Percentiles rank a stretch among this genome's conserved stretches.
phyloP scores from a whole-genome alignment of 2,329 filamentous ascomycete genomes.

The Cladobotryum mycophilum region DNA sequence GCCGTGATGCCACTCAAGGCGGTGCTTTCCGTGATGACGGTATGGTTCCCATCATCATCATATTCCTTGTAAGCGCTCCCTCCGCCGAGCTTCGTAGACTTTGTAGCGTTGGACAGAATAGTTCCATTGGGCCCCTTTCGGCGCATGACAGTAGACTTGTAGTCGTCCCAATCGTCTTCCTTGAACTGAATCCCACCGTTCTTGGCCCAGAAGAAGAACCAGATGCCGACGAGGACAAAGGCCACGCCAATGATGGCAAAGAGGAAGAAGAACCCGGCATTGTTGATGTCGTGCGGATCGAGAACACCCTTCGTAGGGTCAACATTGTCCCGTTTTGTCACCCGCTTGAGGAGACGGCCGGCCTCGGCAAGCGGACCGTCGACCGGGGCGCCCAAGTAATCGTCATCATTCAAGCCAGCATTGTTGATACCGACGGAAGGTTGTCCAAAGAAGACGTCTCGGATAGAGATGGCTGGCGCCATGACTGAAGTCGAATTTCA shows the following conservation, averaged over 20 bases:
- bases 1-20: constrained; percentile 50
- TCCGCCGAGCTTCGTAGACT: constrained; percentile 77
- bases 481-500: neutral
- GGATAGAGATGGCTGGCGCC: constrained; percentile 10
- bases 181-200: constrained; percentile 90
- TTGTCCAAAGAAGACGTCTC: constrained; percentile 21
- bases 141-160: constrained; percentile 88
- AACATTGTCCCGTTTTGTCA: constrained; percentile 19
- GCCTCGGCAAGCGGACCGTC: constrained; percentile 38
- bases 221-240: constrained; percentile 71
- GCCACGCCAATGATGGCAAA: constrained; percentile 77
- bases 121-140: constrained; percentile 86
- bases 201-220: constrained; percentile 99
- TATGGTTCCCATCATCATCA: constrained; percentile 44
- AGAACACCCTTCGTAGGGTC: constrained; percentile 44
- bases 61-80: constrained; percentile 77
- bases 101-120: constrained; percentile 74
- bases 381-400: constrained; percentile 21
- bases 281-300: constrained; percentile 53
- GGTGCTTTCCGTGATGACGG: constrained; percentile 39
- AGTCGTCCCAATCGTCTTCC: constrained; percentile 91
- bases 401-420: too few species aligned
- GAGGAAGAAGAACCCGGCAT: constrained; percentile 70
- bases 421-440: constrained; percentile 14
- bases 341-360: constrained; percentile 33